Percentiles rank a stretch among this genome's conserved stretches.
These are phyloP conservation scores for Ambrosiella xylebori DNA, from an alignment of 2,329 filamentous ascomycete species.

Conservation along the genomic window DNA sequence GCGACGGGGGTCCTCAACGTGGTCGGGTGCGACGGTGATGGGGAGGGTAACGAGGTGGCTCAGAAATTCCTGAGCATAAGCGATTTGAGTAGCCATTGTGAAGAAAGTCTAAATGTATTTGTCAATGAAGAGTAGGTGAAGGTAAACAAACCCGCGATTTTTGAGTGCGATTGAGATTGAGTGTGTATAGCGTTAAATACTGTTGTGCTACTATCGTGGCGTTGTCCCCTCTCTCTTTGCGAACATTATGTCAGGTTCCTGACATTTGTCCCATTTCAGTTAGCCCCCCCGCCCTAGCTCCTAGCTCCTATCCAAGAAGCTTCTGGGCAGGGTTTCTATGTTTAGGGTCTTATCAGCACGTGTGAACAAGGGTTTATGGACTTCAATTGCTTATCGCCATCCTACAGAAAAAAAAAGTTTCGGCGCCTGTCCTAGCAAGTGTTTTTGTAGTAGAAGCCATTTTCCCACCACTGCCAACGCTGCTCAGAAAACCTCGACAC, in stretches of 20 bases:
- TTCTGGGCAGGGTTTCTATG: not conserved
- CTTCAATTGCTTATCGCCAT: not conserved
- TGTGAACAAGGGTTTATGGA: not conserved
- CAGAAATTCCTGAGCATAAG: slow-evolving; percentile 74
- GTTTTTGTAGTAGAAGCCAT: not conserved
- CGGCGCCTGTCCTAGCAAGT: slow-evolving; percentile 14
- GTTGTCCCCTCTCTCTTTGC: not conserved
- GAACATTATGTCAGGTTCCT: not conserved
- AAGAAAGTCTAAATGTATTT: not conserved
- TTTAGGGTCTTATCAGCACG: slow-evolving; percentile 3
- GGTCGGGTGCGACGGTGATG: slow-evolving; percentile 67
- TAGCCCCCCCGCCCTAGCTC: not conserved
- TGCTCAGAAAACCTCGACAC: too few species aligned
- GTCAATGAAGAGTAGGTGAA: not conserved
- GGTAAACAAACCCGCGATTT: not conserved
- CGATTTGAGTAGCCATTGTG: slow-evolving; percentile 42
- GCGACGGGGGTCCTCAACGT: slow-evolving; percentile 70
- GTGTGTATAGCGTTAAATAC: not conserved
- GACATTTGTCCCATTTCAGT: not conserved
- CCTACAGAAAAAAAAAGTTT: slow-evolving; percentile 22
- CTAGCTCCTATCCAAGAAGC: too few species aligned
- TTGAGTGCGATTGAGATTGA: too few species aligned
- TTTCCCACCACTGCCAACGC: slow-evolving; percentile 1
- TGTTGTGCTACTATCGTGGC: not conserved
- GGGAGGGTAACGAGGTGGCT: slow-evolving; percentile 61